phyloP scores from a whole-genome alignment of 768 basidiomycete genomes.

The Lentinula sp. region DNA sequence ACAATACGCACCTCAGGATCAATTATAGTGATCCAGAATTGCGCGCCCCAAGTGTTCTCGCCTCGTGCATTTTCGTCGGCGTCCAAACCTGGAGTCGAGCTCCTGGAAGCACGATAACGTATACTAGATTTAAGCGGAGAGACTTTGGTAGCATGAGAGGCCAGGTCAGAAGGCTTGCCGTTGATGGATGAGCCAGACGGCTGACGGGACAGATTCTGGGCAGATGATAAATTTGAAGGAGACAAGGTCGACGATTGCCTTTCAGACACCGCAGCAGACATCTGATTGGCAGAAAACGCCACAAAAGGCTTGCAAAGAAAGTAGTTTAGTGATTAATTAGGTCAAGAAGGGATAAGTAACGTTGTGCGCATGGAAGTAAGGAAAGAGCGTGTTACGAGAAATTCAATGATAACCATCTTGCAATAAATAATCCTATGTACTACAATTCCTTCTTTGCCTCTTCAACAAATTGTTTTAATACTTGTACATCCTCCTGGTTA shows the following conservation, averaged over 20 bases:
- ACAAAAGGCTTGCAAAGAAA: background rate
- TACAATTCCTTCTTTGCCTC: constrained; percentile 28
- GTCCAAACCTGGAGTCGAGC: constrained; percentile 19
- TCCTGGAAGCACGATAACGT: constrained; percentile 7
- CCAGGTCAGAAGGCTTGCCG: background rate
- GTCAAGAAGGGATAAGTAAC: background rate
- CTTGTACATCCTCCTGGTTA: constrained; percentile 30
- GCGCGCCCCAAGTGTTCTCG: constrained; percentile 78
- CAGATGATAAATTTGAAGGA: background rate
- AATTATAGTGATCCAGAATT: constrained; percentile 92
- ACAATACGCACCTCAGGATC: constrained; percentile 72
- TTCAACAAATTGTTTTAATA: constrained; percentile 37
- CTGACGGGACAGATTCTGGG: background rate
- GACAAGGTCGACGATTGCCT: background rate
- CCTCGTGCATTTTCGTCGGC: constrained; percentile 65
- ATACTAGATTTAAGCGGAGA: constrained; percentile 15
- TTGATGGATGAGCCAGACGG: constrained; percentile 2
- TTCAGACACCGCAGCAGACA: background rate
- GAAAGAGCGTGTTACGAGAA: background rate
- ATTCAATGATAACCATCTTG: constrained; percentile 1
- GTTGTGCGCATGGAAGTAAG: background rate
- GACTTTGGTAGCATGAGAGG: background rate
- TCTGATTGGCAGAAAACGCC: background rate
- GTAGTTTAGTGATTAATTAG: background rate
- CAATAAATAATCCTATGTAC: constrained; percentile 1